Percentiles rank a stretch among this genome's conserved stretches.
Evolutionary conservation across 257 asterid genomes (phyloP).

Genomic region (Nicotiana sylvestris): DNA sequence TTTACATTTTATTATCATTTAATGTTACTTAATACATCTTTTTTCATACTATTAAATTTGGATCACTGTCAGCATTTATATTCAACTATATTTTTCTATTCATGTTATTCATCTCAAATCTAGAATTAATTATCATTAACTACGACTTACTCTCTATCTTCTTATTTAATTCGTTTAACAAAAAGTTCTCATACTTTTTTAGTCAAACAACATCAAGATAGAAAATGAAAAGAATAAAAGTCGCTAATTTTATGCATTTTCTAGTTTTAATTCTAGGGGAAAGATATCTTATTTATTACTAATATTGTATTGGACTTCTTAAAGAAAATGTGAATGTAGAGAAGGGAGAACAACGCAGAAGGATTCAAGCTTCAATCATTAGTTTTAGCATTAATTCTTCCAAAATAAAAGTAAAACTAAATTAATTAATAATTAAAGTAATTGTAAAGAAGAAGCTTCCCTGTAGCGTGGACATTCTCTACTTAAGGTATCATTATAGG

Average conservation of each 20-base stretch:
- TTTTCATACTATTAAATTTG: no score
- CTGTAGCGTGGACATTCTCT: constrained; percentile 48
- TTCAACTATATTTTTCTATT: no score
- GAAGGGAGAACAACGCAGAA: background rate
- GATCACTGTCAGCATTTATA: no score
- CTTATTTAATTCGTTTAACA: no score
- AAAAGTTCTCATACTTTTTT: no score
- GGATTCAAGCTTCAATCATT: constrained; percentile 22
- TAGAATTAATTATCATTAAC: no score
- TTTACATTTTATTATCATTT: no score
- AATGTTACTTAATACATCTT: no score
- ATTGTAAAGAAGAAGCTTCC: constrained; percentile 5
- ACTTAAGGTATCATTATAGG: constrained; percentile 62
- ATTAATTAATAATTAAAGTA: background rate
- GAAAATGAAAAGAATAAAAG: background rate
- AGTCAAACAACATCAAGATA: background rate
- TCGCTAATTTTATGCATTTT: background rate
- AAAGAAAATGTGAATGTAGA: background rate
- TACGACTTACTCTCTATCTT: no score
- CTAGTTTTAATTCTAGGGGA: background rate
- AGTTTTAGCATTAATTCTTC: background rate
- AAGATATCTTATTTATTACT: background rate
- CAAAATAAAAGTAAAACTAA: background rate
- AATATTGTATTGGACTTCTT: background rate
- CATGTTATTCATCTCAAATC: no score